phyloP scores from a whole-genome alignment of 148 eudicot genomes.

The Rheum nobile region DNA sequence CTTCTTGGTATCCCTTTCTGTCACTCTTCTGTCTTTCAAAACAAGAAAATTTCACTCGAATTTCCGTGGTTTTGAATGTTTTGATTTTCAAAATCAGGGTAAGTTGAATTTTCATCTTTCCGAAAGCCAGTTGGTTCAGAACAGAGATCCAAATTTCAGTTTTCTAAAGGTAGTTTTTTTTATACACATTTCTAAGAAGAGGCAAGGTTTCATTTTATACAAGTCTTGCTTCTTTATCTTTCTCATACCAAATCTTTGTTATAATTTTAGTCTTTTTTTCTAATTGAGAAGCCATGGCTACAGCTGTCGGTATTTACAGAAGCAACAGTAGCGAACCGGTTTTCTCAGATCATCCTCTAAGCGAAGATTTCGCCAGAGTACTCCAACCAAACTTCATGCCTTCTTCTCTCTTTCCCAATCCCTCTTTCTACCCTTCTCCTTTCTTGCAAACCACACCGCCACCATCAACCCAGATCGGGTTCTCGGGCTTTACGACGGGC shows the following conservation, averaged over 20 bases:
- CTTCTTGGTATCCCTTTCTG: background rate
- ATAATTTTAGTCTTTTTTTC: too few species aligned
- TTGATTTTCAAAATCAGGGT: too few species aligned
- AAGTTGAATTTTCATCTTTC: too few species aligned
- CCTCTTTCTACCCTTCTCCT: background rate
- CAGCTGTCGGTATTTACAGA: constrained; percentile 2
- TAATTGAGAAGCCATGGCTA: background rate
- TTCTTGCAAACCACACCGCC: background rate
- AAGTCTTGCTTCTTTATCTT: too few species aligned
- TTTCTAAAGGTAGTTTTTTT: too few species aligned
- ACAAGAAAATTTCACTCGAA: background rate
- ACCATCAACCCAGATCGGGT: background rate
- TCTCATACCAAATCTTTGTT: too few species aligned
- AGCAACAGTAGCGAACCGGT: constrained; percentile 2
- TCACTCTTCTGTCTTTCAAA: background rate
- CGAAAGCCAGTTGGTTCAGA: too few species aligned
- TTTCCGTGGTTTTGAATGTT: too few species aligned
- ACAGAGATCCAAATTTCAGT: too few species aligned
- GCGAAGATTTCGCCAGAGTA: background rate
- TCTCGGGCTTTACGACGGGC: background rate
- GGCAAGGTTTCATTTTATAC: background rate
- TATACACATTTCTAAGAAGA: background rate
- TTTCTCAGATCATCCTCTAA: background rate
- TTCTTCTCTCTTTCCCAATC: constrained; percentile 4
- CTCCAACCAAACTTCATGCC: background rate